Evolutionary conservation across 345 rosid genomes (phyloP).

Genomic region (Microthlaspi erraticum): DNA sequence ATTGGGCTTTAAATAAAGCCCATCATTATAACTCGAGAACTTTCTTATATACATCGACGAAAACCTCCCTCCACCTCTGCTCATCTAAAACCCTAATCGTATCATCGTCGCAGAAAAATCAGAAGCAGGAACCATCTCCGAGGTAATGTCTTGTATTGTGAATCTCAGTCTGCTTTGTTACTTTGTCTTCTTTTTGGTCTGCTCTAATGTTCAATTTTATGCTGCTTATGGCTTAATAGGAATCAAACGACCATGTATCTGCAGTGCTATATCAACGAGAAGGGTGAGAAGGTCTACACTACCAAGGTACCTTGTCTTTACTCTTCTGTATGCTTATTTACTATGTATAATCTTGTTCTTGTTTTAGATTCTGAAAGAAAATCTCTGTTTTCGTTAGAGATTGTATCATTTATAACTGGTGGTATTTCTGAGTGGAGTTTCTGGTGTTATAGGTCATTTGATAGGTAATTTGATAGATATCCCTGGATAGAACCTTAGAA

Average conservation of each 20-base stretch:
- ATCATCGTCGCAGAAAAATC: constrained; percentile 1
- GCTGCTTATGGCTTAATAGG: background rate
- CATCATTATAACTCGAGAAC: background rate
- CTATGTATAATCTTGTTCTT: background rate
- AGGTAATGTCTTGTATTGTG: constrained; percentile 15
- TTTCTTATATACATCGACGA: background rate
- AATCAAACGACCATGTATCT: constrained; percentile 58
- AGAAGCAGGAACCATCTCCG: constrained; percentile 5
- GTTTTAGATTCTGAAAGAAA: background rate
- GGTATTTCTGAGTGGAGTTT: background rate
- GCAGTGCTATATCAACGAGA: constrained; percentile 78
- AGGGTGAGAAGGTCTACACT: constrained; percentile 82
- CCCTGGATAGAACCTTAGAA: background rate
- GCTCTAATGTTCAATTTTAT: background rate
- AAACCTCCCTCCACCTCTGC: background rate
- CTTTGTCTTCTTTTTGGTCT: background rate
- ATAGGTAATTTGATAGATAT: background rate
- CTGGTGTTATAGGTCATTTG: too few species aligned
- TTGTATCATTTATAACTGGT: background rate
- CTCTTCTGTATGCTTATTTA: background rate
- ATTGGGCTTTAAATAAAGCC: constrained; percentile 37
- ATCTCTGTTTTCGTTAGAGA: background rate
- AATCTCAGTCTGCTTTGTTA: background rate
- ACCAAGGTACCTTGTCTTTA: constrained; percentile 56
- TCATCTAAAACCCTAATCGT: constrained; percentile 38